Base-by-base conservation (phyloP, 164 flowering plant species). In the Magnolia changhungtana region DNA sequence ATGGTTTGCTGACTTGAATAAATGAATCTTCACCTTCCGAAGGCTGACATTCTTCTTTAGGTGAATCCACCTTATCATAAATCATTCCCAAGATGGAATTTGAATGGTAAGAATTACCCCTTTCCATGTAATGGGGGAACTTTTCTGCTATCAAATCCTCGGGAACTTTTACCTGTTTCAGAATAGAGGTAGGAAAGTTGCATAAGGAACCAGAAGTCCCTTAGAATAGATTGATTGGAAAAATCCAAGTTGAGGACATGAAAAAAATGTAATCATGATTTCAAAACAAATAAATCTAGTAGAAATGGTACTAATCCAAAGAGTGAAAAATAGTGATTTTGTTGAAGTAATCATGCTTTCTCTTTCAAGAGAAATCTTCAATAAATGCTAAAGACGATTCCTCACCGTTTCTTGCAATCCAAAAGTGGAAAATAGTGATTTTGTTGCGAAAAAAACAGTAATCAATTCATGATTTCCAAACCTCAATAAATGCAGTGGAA, bases 71-170 rank as follows among this genome's bases (percentile, higher is more conserved):
- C 66, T 19, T 49, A 71, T 95, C 93, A 75, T 82, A 91, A 49
- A 95, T 90, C 78, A 31, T 8, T 50, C 99, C 99, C 74, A 95
- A 69, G 71, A 95, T 75, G 21, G 99, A 95, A 1, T 71, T 79
- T 16, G 99, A 95, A 18, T 10, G 67, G 66, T 75, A 86, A 8
- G 75, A 59, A 23, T 78, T 76, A 0, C 6, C 58, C 78, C 78
- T 85, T 73, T 66, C 90, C 95, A 93, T 81, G 74, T 76, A 87
- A 80, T 93, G 96, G 0, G 99, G 99, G 69, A 75, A 90, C 68
- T 63, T 72, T n/a, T 80, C 83, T n/a, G 89, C 84, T 74, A 58
- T 83, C 78, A 92, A 75, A 1, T 80, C 72, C 1, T 75, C 27
- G 0, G 97, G 96, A 69, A 93, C 76, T 51, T 75, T 76, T 67